These are phyloP conservation scores for Phytophthora colocasiae DNA, from an alignment of 352 stramenopile species.

Conservation along the genomic window DNA sequence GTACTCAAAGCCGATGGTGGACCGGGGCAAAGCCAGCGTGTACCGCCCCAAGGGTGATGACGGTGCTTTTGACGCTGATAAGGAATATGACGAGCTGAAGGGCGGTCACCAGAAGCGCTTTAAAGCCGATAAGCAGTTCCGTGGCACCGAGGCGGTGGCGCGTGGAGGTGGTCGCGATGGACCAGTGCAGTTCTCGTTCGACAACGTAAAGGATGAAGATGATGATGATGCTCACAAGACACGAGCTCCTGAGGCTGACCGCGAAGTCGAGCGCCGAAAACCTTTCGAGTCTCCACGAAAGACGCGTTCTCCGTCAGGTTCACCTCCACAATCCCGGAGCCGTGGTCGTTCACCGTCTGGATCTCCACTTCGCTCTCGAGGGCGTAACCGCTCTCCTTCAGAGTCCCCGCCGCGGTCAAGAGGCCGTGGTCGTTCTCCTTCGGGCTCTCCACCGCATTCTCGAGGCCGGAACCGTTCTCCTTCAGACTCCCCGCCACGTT, in stretches of 20 bases:
- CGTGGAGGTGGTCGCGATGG: conserved; percentile 56
- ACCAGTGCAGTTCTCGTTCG: conserved; percentile 90
- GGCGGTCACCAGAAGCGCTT: conserved; percentile 81
- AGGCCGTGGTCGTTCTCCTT: conserved; percentile 24
- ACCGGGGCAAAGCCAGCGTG: conserved; percentile 89
- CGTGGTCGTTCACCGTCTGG: conserved; percentile 15
- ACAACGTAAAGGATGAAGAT: conserved; percentile 53
- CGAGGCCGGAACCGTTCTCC: conserved; percentile 36
- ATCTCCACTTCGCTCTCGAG: conserved; percentile 27
- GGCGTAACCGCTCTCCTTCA: conserved; percentile 34
- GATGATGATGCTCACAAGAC: conserved; percentile 32
- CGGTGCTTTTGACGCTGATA: conserved; percentile 85
- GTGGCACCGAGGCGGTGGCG: conserved; percentile 76
- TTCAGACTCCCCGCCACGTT: conserved; percentile 36
- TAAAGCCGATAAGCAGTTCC: conserved; percentile 91
- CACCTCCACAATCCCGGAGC: conserved; percentile 10
- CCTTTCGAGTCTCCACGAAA: conserved; percentile 12
- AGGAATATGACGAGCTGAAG: conserved; percentile 94
- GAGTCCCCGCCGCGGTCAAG: conserved; percentile 29
- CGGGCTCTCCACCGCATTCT: conserved; percentile 12
- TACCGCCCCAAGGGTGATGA: conserved; percentile 92
- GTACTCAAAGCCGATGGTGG: conserved; percentile 98
- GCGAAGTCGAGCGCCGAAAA: conserved; percentile 19
- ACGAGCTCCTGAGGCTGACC: conserved; percentile 15
- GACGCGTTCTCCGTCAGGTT: conserved; percentile 16